Percentiles rank a stretch among this genome's conserved stretches.
Conservation (phyloP, 768 basidiomycete species). For the Suillus subluteus region DNA sequence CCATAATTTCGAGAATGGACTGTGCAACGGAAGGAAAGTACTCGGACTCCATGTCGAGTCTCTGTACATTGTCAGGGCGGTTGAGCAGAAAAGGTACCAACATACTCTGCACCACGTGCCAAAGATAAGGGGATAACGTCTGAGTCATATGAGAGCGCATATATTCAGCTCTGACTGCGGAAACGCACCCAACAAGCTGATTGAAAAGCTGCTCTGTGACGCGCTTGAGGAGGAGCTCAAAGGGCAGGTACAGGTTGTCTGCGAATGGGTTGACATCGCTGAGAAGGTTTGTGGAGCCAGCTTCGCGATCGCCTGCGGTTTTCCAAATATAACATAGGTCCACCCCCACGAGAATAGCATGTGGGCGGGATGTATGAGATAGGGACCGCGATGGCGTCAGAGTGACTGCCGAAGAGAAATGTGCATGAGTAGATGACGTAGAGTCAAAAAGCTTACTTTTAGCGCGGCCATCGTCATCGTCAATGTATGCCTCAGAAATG, state of each 20-base stretch:
- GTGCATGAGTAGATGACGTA: neutral
- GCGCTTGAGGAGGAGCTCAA: constrained; percentile 53
- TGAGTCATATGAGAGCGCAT: constrained; percentile 32
- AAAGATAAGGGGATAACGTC: constrained; percentile 80
- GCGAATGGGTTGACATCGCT: constrained; percentile 54
- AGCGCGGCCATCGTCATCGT: constrained; percentile 43
- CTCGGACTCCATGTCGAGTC: constrained; percentile 55
- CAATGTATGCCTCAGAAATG: constrained; percentile 57
- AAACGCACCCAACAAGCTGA: constrained; percentile 61
- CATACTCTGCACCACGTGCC: constrained; percentile 67
- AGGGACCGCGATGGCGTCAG: constrained; percentile 43
- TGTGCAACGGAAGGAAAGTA: constrained; percentile 52
- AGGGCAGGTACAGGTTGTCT: constrained; percentile 56
- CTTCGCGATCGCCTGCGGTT: constrained; percentile 18
- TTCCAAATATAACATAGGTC: constrained; percentile 48
- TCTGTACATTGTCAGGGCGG: constrained; percentile 40
- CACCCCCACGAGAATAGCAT: constrained; percentile 37
- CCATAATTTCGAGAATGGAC: constrained; percentile 54
- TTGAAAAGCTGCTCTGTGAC: constrained; percentile 57
- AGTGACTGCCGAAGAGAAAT: constrained; percentile 36
- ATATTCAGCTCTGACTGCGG: constrained; percentile 12
- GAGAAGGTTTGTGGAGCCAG: constrained; percentile 37
- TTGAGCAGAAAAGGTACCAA: constrained; percentile 16
- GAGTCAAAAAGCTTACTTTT: constrained; percentile 39
- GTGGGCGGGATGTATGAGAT: constrained; percentile 29